Evolutionary conservation across 202 grass and related monocot species (phyloP), one percentile per base, ranked within the genome.

Genomic region (Musa balbisiana): DNA sequence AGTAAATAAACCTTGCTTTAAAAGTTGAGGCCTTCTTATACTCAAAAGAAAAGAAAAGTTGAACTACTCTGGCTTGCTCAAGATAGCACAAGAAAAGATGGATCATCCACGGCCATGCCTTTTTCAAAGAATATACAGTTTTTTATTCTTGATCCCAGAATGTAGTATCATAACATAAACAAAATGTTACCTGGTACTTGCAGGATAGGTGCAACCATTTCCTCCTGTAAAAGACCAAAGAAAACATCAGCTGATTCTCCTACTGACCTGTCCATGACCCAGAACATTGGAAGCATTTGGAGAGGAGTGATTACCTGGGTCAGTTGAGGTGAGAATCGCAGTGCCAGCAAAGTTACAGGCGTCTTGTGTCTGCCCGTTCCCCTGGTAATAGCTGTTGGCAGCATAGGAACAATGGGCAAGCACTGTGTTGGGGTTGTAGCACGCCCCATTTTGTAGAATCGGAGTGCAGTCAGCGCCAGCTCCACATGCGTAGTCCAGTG

Each of bases 351-450:
- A 96, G 80, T 92, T 86, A 81, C 93, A 96, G 72, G 93, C 87
- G 25, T 80, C 87, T 67, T 88, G 87, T 8, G 14, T 17, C 83
- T 85, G 80, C 22, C 87, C 85, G 79, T 90, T 90, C 76, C 54
- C 90, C 87, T 96, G 92, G 82, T 86, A 96, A 79, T 90, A 96
- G 85, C 85, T 92, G 79, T 96, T 96, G 74, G 77, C 87, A 51
- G 89, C 92, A 81, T 91, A 96, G 73, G 92, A 96, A 81, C 92
- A 96, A 87, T 92, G 93, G n/a, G 93, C 78, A 72, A 79, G 55
- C 33, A 92, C 82, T n/a, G 75, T 91, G 83, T 96, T 72, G 50
- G 93, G 93, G 83, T 89, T 92, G 83, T 82, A 92, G 88, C 93
- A 96, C 70, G 33, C 4, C 72, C 93, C 93, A 66, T 75, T 86